Evolutionary conservation across 441 rosid species (phyloP).

Genomic region (Jatropha podagrica): DNA sequence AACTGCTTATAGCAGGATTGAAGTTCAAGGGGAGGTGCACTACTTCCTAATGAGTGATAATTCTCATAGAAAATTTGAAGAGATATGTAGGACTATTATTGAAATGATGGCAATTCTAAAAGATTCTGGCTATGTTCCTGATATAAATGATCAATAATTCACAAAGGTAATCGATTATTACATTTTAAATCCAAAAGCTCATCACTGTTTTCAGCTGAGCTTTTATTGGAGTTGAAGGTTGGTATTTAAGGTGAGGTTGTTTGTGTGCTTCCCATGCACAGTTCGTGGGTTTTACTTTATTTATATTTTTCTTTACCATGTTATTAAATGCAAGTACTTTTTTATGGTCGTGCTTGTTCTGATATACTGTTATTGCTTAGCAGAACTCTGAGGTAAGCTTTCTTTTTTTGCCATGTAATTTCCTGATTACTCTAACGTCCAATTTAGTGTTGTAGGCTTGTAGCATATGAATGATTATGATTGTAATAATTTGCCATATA

Average conservation of each 20-base stretch:
- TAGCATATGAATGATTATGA: background rate
- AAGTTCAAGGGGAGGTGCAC: conserved; percentile 58
- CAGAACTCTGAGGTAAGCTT: background rate
- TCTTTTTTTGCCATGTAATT: background rate
- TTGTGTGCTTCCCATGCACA: background rate
- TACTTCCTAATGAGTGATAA: conserved; percentile 53
- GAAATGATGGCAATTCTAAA: conserved; percentile 44
- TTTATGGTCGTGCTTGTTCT: background rate
- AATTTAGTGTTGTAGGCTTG: background rate
- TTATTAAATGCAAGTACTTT: background rate
- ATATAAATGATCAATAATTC: conserved; percentile 29
- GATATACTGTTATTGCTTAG: background rate
- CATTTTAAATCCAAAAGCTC: background rate
- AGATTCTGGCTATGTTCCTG: conserved; percentile 43
- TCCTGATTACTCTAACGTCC: background rate
- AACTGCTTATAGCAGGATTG: conserved; percentile 73
- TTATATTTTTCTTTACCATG: background rate
- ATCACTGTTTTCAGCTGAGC: conserved; percentile 6
- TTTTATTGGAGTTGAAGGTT: conserved; percentile 7
- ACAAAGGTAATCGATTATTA: conserved; percentile 6
- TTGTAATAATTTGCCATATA: background rate
- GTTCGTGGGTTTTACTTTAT: background rate
- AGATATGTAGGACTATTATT: conserved; percentile 43
- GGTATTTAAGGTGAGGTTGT: conserved; percentile 10
- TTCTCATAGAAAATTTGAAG: conserved; percentile 43